These are phyloP conservation scores for Vitis hybrid DNA, from an alignment of 177 flowering plant species.

Conservation along the genomic window DNA sequence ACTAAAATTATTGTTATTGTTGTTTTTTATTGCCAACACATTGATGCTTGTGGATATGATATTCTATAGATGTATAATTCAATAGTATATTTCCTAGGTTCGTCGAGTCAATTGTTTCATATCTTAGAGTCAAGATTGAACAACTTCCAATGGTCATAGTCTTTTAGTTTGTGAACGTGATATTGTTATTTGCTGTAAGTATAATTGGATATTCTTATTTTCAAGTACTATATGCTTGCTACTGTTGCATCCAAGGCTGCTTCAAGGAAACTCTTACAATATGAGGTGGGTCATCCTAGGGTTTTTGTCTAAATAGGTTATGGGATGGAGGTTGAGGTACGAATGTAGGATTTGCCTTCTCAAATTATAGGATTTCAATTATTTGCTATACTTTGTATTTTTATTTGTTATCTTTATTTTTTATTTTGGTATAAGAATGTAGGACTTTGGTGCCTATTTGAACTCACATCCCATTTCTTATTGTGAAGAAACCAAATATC, in stretches of 20 bases:
- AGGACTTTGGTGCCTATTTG: no score
- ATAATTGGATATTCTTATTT: slow-evolving; percentile 4
- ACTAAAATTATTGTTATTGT: neutral
- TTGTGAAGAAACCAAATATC: no score
- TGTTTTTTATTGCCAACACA: neutral
- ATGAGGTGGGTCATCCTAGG: slow-evolving; percentile 94
- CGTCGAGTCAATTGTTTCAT: slow-evolving; percentile 90
- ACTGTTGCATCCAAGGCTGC: slow-evolving; percentile 99
- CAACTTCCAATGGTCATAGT: slow-evolving; percentile 59
- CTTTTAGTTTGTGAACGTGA: slow-evolving; percentile 73
- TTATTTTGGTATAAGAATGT: no score
- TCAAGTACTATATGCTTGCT: slow-evolving; percentile 63
- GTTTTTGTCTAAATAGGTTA: slow-evolving; percentile 97
- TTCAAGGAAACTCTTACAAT: slow-evolving; percentile 91
- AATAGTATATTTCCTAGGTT: slow-evolving; percentile 69
- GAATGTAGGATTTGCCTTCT: neutral
- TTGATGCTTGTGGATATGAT: neutral
- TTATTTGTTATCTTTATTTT: no score
- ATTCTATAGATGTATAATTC: slow-evolving; percentile 24
- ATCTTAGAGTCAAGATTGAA: slow-evolving; percentile 84
- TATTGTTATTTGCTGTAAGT: slow-evolving; percentile 80
- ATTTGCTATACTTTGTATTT: neutral
- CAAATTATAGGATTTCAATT: neutral
- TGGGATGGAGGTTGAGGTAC: slow-evolving; percentile 96
- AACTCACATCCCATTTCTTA: no score